phyloP scores from a whole-genome alignment of 306 rosid genomes.

The Castanea sativa region DNA sequence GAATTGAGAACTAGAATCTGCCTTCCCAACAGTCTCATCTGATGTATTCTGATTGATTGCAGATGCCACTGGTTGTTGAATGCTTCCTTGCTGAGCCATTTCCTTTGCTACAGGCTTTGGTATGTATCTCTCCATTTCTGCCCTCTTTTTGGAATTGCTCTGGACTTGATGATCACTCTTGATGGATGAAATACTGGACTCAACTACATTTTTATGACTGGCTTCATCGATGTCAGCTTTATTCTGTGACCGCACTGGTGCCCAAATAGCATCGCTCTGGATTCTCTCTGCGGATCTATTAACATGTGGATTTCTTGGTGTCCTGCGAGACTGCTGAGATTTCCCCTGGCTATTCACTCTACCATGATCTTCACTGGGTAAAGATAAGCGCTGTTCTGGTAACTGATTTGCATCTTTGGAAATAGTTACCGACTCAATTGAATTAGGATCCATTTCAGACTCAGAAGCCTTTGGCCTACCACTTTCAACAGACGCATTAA shows the following conservation, averaged over 20 bases:
- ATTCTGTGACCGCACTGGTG: constrained; percentile 77
- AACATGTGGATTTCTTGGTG: constrained; percentile 60
- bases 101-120: constrained; percentile 98
- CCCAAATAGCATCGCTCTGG: constrained; percentile 80
- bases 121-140: constrained; percentile 90
- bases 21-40: constrained; percentile 37
- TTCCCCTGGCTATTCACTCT: constrained; percentile 70
- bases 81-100: constrained; percentile 83
- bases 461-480: constrained; percentile 52
- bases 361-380: constrained; percentile 56
- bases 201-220: constrained; percentile 45
- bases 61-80: constrained; percentile 40
- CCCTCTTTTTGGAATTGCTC: constrained; percentile 65
- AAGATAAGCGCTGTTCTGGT: constrained; percentile 42
- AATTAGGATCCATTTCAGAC: constrained; percentile 42
- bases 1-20: constrained; percentile 43
- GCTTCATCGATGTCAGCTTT: constrained; percentile 60
- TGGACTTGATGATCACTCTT: constrained; percentile 66
- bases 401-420: constrained; percentile 45
- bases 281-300: constrained; percentile 57
- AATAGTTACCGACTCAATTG: constrained; percentile 37
- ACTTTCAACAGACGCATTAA: constrained; percentile 40
- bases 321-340: constrained; percentile 66
- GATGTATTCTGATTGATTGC: constrained; percentile 37
- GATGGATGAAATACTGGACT: constrained; percentile 38